These are phyloP conservation scores for Colletotrichum sp. DNA, from an alignment of 2,329 filamentous ascomycete genomes.

Conservation along the genomic window DNA sequence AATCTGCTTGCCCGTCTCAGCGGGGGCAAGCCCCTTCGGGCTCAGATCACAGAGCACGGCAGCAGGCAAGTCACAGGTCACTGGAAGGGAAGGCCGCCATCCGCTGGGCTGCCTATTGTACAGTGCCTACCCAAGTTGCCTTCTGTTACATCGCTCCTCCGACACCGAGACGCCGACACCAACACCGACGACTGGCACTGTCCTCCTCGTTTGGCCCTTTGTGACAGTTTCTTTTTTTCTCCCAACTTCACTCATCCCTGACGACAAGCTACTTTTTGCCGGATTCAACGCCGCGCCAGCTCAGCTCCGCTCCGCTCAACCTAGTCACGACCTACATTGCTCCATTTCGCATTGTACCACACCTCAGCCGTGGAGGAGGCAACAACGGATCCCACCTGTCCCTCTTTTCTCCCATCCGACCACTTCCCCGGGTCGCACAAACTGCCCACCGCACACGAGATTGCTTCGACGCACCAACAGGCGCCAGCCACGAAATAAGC, in stretches of 20 bases:
- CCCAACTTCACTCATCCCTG: background rate
- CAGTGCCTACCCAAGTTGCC: background rate
- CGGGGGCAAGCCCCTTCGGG: background rate
- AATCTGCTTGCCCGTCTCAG: background rate
- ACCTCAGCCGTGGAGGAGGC: conserved; percentile 10
- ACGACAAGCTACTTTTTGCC: background rate
- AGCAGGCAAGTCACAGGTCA: background rate
- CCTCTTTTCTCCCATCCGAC: conserved; percentile 11
- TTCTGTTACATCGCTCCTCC: background rate
- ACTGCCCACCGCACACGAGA: conserved; percentile 2
- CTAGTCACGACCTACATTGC: background rate
- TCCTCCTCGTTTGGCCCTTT: background rate
- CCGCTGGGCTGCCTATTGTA: background rate
- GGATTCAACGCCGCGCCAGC: background rate
- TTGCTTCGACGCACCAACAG: conserved; percentile 5
- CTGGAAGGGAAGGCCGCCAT: background rate
- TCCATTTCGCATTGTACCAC: background rate
- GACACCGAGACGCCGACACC: background rate
- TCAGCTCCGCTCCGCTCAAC: conserved; percentile 10
- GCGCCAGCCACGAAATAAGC: conserved; percentile 7
- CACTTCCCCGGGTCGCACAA: conserved; percentile 2
- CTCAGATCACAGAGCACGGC: background rate
- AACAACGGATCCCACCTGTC: conserved; percentile 2
- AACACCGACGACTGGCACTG: background rate
- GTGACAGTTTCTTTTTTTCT: background rate